Conservation (phyloP, 176 grass and related monocot genomes). For the Luzula sylvatica region DNA sequence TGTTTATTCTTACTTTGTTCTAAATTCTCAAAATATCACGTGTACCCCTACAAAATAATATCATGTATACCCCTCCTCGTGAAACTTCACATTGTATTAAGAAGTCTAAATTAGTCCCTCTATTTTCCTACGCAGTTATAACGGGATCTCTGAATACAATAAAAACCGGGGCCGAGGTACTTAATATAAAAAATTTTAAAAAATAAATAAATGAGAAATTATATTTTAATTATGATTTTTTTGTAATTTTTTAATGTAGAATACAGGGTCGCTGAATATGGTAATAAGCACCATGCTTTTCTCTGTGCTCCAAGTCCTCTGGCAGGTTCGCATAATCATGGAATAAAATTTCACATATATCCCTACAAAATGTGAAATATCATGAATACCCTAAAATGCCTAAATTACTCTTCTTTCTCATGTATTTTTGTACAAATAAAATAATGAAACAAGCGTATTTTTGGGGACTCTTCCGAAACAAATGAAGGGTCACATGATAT, state of each 20-base stretch:
- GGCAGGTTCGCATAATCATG: slow-evolving; percentile 65
- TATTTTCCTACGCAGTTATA: slow-evolving; percentile 58
- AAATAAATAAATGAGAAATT: not conserved
- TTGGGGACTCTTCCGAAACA: no score
- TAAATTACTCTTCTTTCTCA: no score
- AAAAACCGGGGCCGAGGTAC: slow-evolving; percentile 71
- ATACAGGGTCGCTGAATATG: slow-evolving; percentile 48
- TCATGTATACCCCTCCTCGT: not conserved
- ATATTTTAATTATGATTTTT: slow-evolving; percentile 2
- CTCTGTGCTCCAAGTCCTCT: slow-evolving; percentile 84
- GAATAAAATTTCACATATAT: slow-evolving; percentile 24
- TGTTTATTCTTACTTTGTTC: slow-evolving; percentile 9
- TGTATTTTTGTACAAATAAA: no score
- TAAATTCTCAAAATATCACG: slow-evolving; percentile 14
- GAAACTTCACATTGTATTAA: not conserved
- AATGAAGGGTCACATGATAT: no score
- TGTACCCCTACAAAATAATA: slow-evolving; percentile 4
- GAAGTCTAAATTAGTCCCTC: not conserved
- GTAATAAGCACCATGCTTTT: slow-evolving; percentile 91
- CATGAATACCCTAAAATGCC: no score
- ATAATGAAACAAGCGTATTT: no score
- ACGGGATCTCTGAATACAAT: slow-evolving; percentile 50
- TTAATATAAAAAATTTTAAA: slow-evolving; percentile 3
- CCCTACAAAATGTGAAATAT: no score
- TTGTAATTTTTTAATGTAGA: slow-evolving; percentile 29